phyloP scores from a whole-genome alignment of 192 early-diverging fungal genomes.

The Backusella australiensis region DNA sequence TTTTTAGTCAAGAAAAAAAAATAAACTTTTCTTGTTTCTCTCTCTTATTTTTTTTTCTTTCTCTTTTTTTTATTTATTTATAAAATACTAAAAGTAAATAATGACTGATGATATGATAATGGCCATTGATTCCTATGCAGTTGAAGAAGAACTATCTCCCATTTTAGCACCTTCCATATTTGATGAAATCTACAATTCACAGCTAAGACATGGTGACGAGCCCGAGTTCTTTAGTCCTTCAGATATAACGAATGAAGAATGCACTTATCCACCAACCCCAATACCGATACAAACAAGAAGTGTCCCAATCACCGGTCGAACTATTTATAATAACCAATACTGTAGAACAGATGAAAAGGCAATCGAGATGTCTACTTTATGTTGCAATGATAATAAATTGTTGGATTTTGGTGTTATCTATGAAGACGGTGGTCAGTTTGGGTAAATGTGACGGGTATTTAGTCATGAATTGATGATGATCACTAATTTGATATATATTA shows the following conservation, averaged over 20 bases:
- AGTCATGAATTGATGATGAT: neutral
- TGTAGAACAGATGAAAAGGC: neutral
- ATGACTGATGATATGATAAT: neutral
- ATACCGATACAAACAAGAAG: neutral
- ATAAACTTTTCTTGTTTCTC: neutral
- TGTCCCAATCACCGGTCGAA: neutral
- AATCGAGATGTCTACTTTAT: neutral
- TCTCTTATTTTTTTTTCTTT: neutral
- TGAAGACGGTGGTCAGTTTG: conserved; percentile 9
- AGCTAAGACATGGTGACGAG: neutral
- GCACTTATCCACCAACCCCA: neutral
- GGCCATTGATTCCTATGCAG: neutral
- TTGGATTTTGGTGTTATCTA: neutral
- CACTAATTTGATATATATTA: neutral
- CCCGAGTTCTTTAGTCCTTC: neutral
- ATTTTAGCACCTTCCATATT: neutral
- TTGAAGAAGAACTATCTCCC: neutral
- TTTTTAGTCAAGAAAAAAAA: neutral
- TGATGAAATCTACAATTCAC: neutral
- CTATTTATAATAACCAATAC: neutral
- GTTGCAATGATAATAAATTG: neutral
- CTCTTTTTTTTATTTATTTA: neutral
- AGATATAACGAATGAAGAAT: neutral
- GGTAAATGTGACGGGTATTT: neutral
- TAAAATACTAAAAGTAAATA: neutral